Evolutionary conservation across 352 stramenopile species (phyloP), one percentile per base, ranked within the genome.

Genomic region (Globisporangium splendens): DNA sequence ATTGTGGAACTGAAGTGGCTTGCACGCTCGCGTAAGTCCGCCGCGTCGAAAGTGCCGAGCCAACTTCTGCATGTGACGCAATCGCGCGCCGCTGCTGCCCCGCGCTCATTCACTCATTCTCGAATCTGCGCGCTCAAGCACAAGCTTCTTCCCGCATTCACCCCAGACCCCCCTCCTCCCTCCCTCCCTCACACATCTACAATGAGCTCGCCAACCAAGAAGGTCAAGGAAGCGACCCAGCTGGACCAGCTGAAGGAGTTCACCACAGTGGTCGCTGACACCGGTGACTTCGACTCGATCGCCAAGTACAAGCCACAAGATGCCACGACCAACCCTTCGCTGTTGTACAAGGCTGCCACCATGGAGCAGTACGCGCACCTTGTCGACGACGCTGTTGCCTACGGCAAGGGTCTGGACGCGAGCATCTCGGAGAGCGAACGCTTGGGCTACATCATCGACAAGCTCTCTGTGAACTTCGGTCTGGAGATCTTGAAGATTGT

Each of bases 301-400:
- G 85, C 88, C 68, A 95, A 94, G 74, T 95, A 86, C 77, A 92
- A 93, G 70, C 96, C 96, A 55, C 90, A 98, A 75, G 97, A 99
- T 86, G 97, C 97, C 41, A 99, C 97, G 11, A 99, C 98, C 21
- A 99, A 99, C 79, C 98, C 98, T 46, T 98, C 89, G 67, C 83
- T 99, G 47, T 96, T 99, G 47, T 99, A 97, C 88, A 99, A 99
- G 72, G 97, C 98, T 21, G 94, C 97, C 33, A 78, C 77, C 42
- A 97, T 99, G 80, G 77, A 94, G 56, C 86, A 99, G 76, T 99
- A 99, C 81, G 75, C 84, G 35, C 71, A 92, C 47, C 90, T 99
- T 17, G 91, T 99, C 35, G 86, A 98, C 61, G 95, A 98, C 65
- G 97, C 97, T 44, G 83, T 99, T 20, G 68, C 71, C 20, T 99